Evolutionary conservation across 352 stramenopile genomes (phyloP), one percentile per base, ranked within the genome.

Genomic region (Phytophthora cactorum): DNA sequence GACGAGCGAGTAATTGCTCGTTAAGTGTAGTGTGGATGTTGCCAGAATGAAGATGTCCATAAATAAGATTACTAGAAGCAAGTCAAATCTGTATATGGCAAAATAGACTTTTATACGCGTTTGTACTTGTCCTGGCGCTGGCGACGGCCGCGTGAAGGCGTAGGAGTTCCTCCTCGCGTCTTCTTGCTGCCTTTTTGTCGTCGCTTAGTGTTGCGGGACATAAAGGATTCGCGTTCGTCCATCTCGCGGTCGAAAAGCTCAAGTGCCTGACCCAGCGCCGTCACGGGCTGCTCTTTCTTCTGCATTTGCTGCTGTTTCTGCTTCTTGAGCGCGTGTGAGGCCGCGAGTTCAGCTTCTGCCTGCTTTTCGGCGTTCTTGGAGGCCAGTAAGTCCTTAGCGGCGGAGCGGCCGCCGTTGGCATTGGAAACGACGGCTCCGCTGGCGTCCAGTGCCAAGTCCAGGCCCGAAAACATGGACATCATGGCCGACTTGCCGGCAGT

Each of bases 51-150:
- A 39, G 22, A 12, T 39, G 7, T 39, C 41, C 41, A 47, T 47
- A 28, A 45, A 45, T 45, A 25, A 45, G 34, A 25, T 28, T 22
- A 69, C n/a, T 58, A 3, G 36, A 65, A 50, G 31, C 29, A 69
- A 65, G 44, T 51, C 27, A 36, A 54, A 38, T n/a, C 22, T 28
- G 50, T 57, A 46, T 46, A 34, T 46, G 31, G 51, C 4, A 22
- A 57, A 45, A 36, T 25, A 43, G 9, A 43, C 17, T 17, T 5
- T 17, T 63, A 63, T 9, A 90, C 72, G 60, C 82, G 76, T 61
- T 84, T 82, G 68, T 89, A 89, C 57, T 85, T 86, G 25, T 88
- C 70, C 32, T 88, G 81, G 5, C 82, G 84, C 41, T 89, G 79
- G 12, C 70, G 72, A 38, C 79, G 80, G 50, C 87, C 73, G 63